A percentile compares a stretch with the other conserved stretches of the same genome.
phyloP scores from a whole-genome alignment of 2,329 filamentous ascomycete genomes.

The Claviceps sp. region DNA sequence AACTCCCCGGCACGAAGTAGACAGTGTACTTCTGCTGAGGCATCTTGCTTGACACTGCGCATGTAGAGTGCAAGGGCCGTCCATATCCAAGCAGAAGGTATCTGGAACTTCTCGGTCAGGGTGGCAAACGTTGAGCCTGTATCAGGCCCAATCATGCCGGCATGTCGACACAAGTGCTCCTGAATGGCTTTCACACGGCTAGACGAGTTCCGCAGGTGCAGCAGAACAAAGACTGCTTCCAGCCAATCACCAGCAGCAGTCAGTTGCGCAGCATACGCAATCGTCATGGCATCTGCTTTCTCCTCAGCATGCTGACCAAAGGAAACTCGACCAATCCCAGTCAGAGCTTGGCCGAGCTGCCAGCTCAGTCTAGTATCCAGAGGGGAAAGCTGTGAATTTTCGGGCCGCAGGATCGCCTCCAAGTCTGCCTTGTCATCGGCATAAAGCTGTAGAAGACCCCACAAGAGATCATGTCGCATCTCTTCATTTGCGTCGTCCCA shows the following conservation, averaged over 20 bases:
- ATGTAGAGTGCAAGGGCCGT: slow-evolving; percentile 75
- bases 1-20: slow-evolving; percentile 66
- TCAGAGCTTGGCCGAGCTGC: slow-evolving; percentile 64
- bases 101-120: slow-evolving; percentile 50
- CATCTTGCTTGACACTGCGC: slow-evolving; percentile 56
- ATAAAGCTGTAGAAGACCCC: slow-evolving; percentile 76
- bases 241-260: slow-evolving; percentile 53
- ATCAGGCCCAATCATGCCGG: slow-evolving; percentile 48
- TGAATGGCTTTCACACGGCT: slow-evolving; percentile 56
- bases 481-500: slow-evolving; percentile 48
- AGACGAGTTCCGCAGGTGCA: slow-evolving; percentile 54
- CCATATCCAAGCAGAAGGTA: slow-evolving; percentile 73
- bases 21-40: slow-evolving; percentile 60
- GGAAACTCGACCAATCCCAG: slow-evolving; percentile 33
- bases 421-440: slow-evolving; percentile 44
- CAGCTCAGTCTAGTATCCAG: slow-evolving; percentile 68
- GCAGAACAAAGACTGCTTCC: slow-evolving; percentile 61
- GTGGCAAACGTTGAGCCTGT: slow-evolving; percentile 41
- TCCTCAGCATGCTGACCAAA: slow-evolving; percentile 40
- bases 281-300: slow-evolving; percentile 52
- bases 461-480: slow-evolving; percentile 63
- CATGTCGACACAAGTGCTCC: slow-evolving; percentile 62
- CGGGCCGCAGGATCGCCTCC: slow-evolving; percentile 60
- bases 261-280: slow-evolving; percentile 52
- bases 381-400: slow-evolving; percentile 62